Evolutionary conservation across 768 basidiomycete species (phyloP).

Genomic region (Sarcomyxa edulis): DNA sequence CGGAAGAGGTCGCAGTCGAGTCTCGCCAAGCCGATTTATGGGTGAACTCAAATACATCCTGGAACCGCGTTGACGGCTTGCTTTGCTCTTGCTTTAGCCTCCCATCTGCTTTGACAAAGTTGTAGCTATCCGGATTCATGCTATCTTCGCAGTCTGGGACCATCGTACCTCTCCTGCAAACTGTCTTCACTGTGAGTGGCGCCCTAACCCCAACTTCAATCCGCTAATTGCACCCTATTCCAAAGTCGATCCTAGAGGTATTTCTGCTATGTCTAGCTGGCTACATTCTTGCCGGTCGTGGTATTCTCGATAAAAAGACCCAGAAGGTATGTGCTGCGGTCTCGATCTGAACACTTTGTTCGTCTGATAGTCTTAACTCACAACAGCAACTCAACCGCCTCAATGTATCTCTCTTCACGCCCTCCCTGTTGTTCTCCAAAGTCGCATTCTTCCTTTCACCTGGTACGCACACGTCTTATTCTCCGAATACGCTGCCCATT

Average conservation of each 20-base stretch:
- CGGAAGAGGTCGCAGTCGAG: too few relatives aligned
- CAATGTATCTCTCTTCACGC: constrained; percentile 88
- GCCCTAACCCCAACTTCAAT: constrained; percentile 4
- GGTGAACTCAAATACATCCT: too few relatives aligned
- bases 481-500: background rate
- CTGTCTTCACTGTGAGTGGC: constrained; percentile 50
- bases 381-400: constrained; percentile 74
- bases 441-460: constrained; percentile 91
- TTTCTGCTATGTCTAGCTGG: constrained; percentile 83
- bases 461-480: constrained; percentile 31
- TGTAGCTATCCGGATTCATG: too few relatives aligned
- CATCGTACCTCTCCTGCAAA: constrained; percentile 41
- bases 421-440: constrained; percentile 87
- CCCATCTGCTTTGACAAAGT: too few relatives aligned
- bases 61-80: too few relatives aligned
- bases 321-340: constrained; percentile 59
- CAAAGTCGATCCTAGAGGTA: constrained; percentile 86
- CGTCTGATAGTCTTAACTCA: too few relatives aligned
- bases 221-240: background rate
- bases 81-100: too few relatives aligned
- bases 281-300: constrained; percentile 70
- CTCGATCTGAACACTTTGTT: constrained; percentile 1
- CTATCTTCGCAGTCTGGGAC: constrained; percentile 6
- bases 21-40: too few relatives aligned
- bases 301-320: constrained; percentile 83